These are phyloP conservation scores for Fusarium torulosum DNA, from an alignment of 2,329 filamentous ascomycete genomes.

Conservation along the genomic window DNA sequence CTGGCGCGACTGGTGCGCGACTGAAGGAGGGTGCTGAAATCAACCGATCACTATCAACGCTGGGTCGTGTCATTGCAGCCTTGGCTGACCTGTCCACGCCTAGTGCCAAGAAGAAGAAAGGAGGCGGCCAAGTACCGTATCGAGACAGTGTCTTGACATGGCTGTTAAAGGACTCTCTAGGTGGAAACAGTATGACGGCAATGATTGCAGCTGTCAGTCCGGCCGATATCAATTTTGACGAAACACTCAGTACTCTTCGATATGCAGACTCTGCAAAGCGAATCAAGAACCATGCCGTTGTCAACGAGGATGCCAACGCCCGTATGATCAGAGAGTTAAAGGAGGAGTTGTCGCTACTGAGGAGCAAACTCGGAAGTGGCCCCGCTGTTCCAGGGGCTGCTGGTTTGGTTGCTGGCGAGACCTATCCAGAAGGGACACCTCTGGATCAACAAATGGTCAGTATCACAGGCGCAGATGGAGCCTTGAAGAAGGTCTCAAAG, in stretches of 20 bases:
- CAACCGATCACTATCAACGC: constrained; percentile 94
- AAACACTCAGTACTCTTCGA: constrained; percentile 93
- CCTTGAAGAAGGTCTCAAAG: constrained; percentile 95
- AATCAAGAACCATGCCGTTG: constrained; percentile 99
- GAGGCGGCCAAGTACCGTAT: constrained; percentile 85
- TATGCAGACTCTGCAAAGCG: constrained; percentile 98
- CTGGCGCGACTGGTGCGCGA: constrained; percentile 92
- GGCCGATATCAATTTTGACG: constrained; percentile 98
- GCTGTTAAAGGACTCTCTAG: constrained; percentile 95
- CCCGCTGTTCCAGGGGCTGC: constrained; percentile 58
- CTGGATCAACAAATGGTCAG: constrained; percentile 96
- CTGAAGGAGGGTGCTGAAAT: constrained; percentile 99
- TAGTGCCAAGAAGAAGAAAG: constrained; percentile 83
- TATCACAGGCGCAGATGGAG: constrained; percentile 87
- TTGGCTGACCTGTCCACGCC: constrained; percentile 89
- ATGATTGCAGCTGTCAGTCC: constrained; percentile 99
- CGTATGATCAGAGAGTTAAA: constrained; percentile 99
- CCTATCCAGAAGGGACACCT: constrained; percentile 93
- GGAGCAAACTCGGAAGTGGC: constrained; percentile 83
- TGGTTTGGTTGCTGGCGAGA: constrained; percentile 75
- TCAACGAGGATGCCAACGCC: constrained; percentile 98
- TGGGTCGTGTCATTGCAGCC: constrained; percentile 97
- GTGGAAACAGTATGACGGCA: constrained; percentile 98
- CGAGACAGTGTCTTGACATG: constrained; percentile 97
- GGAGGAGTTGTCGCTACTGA: constrained; percentile 87